Percentiles rank a stretch among this genome's conserved stretches.
phyloP scores from a whole-genome alignment of 257 asterid genomes.

The Ilex aquifolium region DNA sequence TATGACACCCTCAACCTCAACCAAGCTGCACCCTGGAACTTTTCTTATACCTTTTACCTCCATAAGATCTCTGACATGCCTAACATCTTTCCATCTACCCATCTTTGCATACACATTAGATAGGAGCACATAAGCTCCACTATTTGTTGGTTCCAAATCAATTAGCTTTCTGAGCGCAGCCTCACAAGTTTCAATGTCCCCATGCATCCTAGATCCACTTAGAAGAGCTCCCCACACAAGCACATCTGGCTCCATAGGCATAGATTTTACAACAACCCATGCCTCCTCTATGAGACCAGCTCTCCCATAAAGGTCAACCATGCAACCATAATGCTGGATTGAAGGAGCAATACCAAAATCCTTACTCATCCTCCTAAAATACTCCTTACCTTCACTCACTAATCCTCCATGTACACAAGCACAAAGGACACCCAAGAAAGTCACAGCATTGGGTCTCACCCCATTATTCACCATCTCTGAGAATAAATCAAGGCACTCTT shows the following conservation, averaged over 20 bases:
- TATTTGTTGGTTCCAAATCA: conserved; percentile 14
- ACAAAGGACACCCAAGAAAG: conserved; percentile 15
- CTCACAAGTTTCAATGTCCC: conserved; percentile 16
- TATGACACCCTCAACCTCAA: not conserved
- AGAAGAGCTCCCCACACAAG: conserved; percentile 21
- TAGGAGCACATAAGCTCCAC: conserved; percentile 16
- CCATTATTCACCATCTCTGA: conserved; percentile 10
- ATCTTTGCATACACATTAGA: conserved; percentile 15
- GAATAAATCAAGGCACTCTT: conserved; percentile 14
- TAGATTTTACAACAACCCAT: conserved; percentile 8
- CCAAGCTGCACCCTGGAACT: conserved; percentile 17
- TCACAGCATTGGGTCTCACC: conserved; percentile 13
- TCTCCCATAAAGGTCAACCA: conserved; percentile 18
- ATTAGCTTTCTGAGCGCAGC: conserved; percentile 10
- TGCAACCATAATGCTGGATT: conserved; percentile 21
- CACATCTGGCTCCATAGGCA: conserved; percentile 19
- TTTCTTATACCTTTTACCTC: conserved; percentile 10
- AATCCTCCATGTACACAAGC: conserved; percentile 21
- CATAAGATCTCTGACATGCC: conserved; percentile 10
- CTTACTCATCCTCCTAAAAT: conserved; percentile 14
- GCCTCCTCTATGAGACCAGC: conserved; percentile 17
- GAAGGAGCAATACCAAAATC: conserved; percentile 14
- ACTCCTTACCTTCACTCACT: conserved; percentile 12
- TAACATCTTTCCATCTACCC: conserved; percentile 20
- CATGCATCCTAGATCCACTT: conserved; percentile 8